Evolutionary conservation across 306 rosid genomes (phyloP).

Genomic region (Begonia fuchsioides): DNA sequence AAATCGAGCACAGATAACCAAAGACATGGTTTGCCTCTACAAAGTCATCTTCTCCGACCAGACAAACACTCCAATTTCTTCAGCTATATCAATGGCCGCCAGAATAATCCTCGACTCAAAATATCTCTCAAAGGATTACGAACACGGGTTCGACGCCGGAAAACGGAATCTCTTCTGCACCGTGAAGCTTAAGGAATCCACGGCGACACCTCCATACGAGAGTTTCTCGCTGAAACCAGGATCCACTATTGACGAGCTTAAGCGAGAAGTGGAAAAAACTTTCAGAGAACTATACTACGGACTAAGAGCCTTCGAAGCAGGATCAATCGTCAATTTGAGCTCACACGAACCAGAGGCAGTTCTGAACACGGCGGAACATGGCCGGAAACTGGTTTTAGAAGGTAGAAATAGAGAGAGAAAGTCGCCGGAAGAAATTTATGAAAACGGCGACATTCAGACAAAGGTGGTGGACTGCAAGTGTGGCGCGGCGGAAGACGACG

Average conservation of each 20-base stretch:
- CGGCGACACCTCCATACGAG: slow-evolving; percentile 42
- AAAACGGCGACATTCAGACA: slow-evolving; percentile 53
- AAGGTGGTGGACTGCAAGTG: slow-evolving; percentile 77
- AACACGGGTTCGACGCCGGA: slow-evolving; percentile 24
- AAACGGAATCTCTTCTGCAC: slow-evolving; percentile 36
- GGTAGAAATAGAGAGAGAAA: slow-evolving; percentile 46
- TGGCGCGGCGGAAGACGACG: slow-evolving; percentile 81
- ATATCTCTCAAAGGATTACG: slow-evolving; percentile 51
- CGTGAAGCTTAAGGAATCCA: slow-evolving; percentile 8
- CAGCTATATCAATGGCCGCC: slow-evolving; percentile 49
- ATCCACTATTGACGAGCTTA: slow-evolving; percentile 48
- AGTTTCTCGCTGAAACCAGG: slow-evolving; percentile 29
- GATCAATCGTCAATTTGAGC: slow-evolving; percentile 25
- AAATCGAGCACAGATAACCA: slow-evolving; percentile 33
- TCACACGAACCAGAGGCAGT: slow-evolving; percentile 36
- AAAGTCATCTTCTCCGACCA: slow-evolving; percentile 42
- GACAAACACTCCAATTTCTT: slow-evolving; percentile 22
- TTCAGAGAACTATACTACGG: slow-evolving; percentile 69
- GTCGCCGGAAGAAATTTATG: slow-evolving; percentile 24
- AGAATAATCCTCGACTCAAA: slow-evolving; percentile 59
- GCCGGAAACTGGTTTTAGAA: slow-evolving; percentile 39
- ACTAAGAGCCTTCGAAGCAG: slow-evolving; percentile 42
- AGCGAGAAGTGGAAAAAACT: slow-evolving; percentile 49
- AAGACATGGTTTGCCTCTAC: slow-evolving; percentile 53
- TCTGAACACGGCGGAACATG: slow-evolving; percentile 39